These are phyloP conservation scores for Alternaria gansuensis DNA, from an alignment of 2,329 filamentous ascomycete species.

Conservation along the genomic window DNA sequence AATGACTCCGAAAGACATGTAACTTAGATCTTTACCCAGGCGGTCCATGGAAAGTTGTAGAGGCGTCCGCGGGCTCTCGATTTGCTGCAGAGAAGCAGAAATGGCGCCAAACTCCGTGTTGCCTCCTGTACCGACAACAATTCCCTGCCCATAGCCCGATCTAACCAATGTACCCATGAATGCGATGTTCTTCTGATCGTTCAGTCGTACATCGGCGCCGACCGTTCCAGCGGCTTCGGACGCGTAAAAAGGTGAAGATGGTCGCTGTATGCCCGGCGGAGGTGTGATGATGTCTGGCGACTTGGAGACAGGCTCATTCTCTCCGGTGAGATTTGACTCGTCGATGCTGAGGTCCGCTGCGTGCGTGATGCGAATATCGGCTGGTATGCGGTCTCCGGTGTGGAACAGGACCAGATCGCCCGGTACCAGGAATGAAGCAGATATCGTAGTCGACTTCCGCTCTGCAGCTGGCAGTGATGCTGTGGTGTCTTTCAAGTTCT, in stretches of 20 bases:
- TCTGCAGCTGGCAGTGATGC: conserved; percentile 72
- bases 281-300: conserved; percentile 68
- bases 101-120: conserved; percentile 97
- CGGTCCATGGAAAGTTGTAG: conserved; percentile 96
- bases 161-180: conserved; percentile 98
- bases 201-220: conserved; percentile 72
- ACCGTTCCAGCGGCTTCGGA: conserved; percentile 67
- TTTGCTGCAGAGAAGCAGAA: conserved; percentile 90
- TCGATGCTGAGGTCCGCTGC: conserved; percentile 92
- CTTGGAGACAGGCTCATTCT: conserved; percentile 91
- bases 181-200: conserved; percentile 87
- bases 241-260: conserved; percentile 66
- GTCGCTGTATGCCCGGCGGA: conserved; percentile 54
- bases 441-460: conserved; percentile 81
- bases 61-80: conserved; percentile 92
- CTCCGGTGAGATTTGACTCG: conserved; percentile 94
- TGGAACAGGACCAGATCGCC: conserved; percentile 94
- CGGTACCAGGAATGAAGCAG: conserved; percentile 85
- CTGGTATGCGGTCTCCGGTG: conserved; percentile 94
- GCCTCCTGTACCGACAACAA: conserved; percentile 95
- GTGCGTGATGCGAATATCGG: conserved; percentile 92
- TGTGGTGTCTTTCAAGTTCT: conserved; percentile 62
- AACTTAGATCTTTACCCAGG: conserved; percentile 94
- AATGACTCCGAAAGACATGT: conserved; percentile 95
- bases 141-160: conserved; percentile 92